A percentile compares a stretch with the other conserved stretches of the same genome.
These are phyloP conservation scores for Crucibulum cyathiforme DNA, from an alignment of 1,284 basidiomycete species.

Conservation along the genomic window DNA sequence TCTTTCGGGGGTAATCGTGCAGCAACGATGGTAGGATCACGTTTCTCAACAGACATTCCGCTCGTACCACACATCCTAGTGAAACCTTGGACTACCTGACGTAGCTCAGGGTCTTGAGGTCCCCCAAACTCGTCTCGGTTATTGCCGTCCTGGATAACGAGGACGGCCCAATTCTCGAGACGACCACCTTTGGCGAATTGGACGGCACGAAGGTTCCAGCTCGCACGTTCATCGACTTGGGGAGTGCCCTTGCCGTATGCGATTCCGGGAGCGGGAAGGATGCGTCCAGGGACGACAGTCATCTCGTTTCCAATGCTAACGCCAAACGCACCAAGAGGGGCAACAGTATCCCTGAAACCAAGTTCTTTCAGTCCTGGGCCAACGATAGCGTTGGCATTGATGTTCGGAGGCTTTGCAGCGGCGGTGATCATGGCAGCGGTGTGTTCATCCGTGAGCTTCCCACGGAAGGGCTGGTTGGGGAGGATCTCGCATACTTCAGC, in stretches of 20 bases:
- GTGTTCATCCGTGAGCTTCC: constrained; percentile 70
- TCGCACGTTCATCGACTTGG: constrained; percentile 61
- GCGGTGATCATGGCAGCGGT: constrained; percentile 72
- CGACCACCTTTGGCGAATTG: constrained; percentile 62
- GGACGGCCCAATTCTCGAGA: constrained; percentile 65
- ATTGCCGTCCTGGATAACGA: constrained; percentile 66
- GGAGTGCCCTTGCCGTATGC: constrained; percentile 57
- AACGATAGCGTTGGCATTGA: constrained; percentile 67
- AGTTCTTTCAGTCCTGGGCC: constrained; percentile 62
- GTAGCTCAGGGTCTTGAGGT: constrained; percentile 54
- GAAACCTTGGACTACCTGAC: constrained; percentile 54
- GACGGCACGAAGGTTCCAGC: constrained; percentile 74
- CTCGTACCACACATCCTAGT: constrained; percentile 59
- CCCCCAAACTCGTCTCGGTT: constrained; percentile 51
- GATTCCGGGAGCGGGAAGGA: constrained; percentile 64
- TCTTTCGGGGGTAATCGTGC: constrained; percentile 53
- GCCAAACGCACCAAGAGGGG: constrained; percentile 62
- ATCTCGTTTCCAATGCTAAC: constrained; percentile 67
- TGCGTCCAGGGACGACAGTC: constrained; percentile 75
- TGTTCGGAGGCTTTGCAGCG: constrained; percentile 71
- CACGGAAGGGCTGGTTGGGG: constrained; percentile 71
- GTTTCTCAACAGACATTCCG: constrained; percentile 60
- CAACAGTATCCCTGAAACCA: constrained; percentile 56
- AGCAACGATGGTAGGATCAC: constrained; percentile 38
- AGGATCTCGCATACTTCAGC: constrained; percentile 75